A percentile compares a stretch with the other conserved stretches of the same genome.
phyloP scores from a whole-genome alignment of 2,329 filamentous ascomycete species.

The Penicillium brasilianum region DNA sequence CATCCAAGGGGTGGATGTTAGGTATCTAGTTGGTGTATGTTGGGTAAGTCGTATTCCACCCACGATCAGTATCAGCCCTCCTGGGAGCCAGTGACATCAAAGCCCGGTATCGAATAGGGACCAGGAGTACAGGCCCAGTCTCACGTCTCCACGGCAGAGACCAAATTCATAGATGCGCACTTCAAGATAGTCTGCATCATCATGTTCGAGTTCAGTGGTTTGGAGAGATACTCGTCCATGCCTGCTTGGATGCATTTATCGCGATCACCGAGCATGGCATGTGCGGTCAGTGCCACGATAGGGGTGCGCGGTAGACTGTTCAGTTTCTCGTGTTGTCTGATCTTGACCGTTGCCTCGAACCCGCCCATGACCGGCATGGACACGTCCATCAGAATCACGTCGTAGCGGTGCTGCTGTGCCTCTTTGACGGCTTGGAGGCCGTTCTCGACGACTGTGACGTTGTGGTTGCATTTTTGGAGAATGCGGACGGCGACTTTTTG shows the following conservation, averaged over 20 bases:
- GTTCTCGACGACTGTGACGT: constrained; percentile 75
- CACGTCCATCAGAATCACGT: constrained; percentile 95
- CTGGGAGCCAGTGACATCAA: background rate
- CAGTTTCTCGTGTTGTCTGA: constrained; percentile 83
- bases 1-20: background rate
- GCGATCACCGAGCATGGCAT: constrained; percentile 93
- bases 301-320: constrained; percentile 78
- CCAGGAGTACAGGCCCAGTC: background rate
- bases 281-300: constrained; percentile 90
- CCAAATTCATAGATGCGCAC: constrained; percentile 25
- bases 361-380: constrained; percentile 98
- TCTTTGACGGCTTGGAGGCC: constrained; percentile 71
- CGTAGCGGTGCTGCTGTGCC: constrained; percentile 82
- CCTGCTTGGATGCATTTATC: constrained; percentile 95
- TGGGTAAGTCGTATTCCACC: background rate
- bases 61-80: background rate
- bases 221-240: constrained; percentile 97
- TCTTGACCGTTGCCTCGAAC: constrained; percentile 91
- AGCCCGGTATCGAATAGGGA: background rate
- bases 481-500: constrained; percentile 94
- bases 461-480: constrained; percentile 82
- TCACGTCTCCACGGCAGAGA: constrained; percentile 11
- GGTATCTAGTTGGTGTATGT: background rate
- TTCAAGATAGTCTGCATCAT: constrained; percentile 62
- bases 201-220: constrained; percentile 88